Evolutionary conservation across 345 rosid genomes (phyloP), one percentile per base, ranked within the genome.

Genomic region (Eucalyptus paniculata): DNA sequence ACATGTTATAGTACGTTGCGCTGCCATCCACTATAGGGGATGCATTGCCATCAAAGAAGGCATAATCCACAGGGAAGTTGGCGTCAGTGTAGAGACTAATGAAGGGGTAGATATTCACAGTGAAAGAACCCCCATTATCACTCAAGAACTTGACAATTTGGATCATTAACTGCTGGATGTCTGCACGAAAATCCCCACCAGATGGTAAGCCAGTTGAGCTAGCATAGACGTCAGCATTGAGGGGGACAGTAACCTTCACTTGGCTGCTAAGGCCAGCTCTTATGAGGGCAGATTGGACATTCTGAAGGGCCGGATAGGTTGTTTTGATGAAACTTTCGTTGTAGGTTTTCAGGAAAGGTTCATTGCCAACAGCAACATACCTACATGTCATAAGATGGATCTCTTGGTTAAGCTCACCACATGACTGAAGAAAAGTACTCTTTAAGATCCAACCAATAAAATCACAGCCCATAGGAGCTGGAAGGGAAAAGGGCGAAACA

Each of bases 331-430:
- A 98, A 86, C 88, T 97, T 77, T 96, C 98, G 24, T 97, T 97
- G 91, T 96, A 98, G 45, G 98, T 95, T 54, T 92, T 50, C 92
- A 98, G 90, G 92, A 97, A 98, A 90, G 99, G 99, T 86, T 98
- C 99, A 69, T 97, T 98, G 8, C 99, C 99, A 3, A 96, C 98
- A n/a, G 98, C 99, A 23, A 97, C 98, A 60, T 97, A 95, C 92
- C 99, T 97, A 96, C 89, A 91, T 86, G 77, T 88, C 89, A 50
- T 11, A 42, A 23, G 32, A 30, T 30, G 87, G 60, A 51, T 86
- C 87, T 51, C 56, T 69, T 50, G 53, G 80, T 67, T 67, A 72
- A 49, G 50, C 37, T 37, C 80, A 82, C 17, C 49, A 32, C 47
- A 26, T 45, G 49, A 26, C 23, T 3, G 3, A 13, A 30, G 47